These are phyloP conservation scores for Ananas comosus DNA, from an alignment of 176 grass and related monocot species.

Conservation along the genomic window DNA sequence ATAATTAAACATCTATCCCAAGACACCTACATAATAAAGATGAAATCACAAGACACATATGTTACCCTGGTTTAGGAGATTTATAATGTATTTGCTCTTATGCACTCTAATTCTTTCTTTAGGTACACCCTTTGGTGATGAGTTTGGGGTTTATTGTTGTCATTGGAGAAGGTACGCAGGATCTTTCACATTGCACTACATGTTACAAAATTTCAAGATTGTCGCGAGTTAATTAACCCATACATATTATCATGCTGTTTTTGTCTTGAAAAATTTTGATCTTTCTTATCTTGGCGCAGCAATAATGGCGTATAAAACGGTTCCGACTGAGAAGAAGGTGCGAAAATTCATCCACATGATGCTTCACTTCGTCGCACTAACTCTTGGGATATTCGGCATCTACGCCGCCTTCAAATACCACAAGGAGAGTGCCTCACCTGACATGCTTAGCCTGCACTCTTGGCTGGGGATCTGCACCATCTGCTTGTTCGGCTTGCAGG, in stretches of 20 bases:
- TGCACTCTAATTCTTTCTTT: background rate
- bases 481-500: constrained; percentile 66
- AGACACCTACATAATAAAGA: too few species aligned
- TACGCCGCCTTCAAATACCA: constrained; percentile 96
- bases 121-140: constrained; percentile 94
- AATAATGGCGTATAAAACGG: constrained; percentile 66
- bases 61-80: too few species aligned
- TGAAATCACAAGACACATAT: too few species aligned
- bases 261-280: too few species aligned
- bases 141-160: constrained; percentile 78
- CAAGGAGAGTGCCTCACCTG: constrained; percentile 29
- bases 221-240: too few species aligned
- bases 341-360: constrained; percentile 71
- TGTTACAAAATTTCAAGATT: too few species aligned
- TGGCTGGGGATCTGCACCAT: constrained; percentile 79
- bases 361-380: constrained; percentile 56
- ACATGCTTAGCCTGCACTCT: constrained; percentile 62
- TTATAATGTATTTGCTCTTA: background rate
- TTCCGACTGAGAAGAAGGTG: constrained; percentile 25
- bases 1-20: too few species aligned
- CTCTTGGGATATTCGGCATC: constrained; percentile 71
- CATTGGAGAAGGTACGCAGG: constrained; percentile 61
- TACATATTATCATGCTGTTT: too few species aligned
- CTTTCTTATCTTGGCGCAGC: constrained; percentile 25
- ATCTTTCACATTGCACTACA: too few species aligned